Evolutionary conservation across 2,329 filamentous ascomycete species (phyloP), one percentile per base, ranked within the genome.

Genomic region (Pseudocercospora macadamiae): DNA sequence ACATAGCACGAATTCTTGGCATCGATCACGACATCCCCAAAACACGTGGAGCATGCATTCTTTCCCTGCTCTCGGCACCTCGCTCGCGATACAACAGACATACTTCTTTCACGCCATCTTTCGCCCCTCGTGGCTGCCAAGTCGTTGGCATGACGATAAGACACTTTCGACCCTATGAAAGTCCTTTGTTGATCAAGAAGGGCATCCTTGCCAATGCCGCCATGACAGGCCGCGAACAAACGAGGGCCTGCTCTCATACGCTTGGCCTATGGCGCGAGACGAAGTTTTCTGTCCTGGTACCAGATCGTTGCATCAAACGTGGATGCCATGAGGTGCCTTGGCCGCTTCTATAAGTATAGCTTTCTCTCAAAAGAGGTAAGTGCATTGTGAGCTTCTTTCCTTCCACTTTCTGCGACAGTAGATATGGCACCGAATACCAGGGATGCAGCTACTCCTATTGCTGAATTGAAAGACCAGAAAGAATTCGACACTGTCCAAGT

Each of bases 21-120:
- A 19, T 28, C 28, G 16, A 51, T 18, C 57, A 60, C 57, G 53
- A 55, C 57, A 60, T 60, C 53, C 25, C 42, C 47, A 45, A 25
- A 12, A 39, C 56, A 54, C 42, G 42, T 52, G 47, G 18, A 47
- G 21, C 8, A 21, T 21, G 18, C 44, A 44, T 52, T 25, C 45
- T 30, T 9, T 51, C 19, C 34, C 26, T 26, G 8, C 52, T 21
- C 18, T 37, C 45, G 32, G 19, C 44, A 37, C 25, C 9, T 51
- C 18, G 47, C 25, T 51, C 21, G 34, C 8, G 23, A 32, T 42
- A 44, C 18, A 48, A 21, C 23, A 19, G 16, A 52, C 19, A n/a
- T 16, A 30, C 57, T 34, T 7, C 6, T 16, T 25, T 8, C 3
- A 26, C 44, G 25, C 36, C 3, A 10, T 23, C 23, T 51, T 28